These are phyloP conservation scores for Pseudogymnoascus sp. DNA, from an alignment of 2,329 filamentous ascomycete species.

Conservation along the genomic window DNA sequence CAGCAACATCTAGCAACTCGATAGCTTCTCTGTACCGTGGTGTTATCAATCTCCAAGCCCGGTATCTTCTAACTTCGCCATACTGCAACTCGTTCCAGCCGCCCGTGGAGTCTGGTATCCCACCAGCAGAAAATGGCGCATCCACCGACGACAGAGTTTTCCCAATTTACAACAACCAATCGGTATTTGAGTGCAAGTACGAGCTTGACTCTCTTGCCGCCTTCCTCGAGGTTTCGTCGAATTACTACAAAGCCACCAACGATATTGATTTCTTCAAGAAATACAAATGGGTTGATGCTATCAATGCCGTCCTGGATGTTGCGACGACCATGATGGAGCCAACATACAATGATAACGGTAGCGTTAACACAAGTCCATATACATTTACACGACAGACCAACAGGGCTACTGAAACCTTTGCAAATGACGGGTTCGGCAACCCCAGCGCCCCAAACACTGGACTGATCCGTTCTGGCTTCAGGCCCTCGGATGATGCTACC, in stretches of 20 bases:
- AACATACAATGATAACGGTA: constrained; percentile 60
- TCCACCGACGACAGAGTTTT: constrained; percentile 53
- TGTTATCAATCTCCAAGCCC: constrained; percentile 63
- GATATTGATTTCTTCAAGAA: constrained; percentile 68
- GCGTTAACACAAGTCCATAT: constrained; percentile 55
- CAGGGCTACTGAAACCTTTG: constrained; percentile 72
- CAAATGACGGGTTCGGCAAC: constrained; percentile 69
- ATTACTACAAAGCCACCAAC: constrained; percentile 68
- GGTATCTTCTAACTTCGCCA: constrained; percentile 61
- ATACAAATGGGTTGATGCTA: constrained; percentile 63
- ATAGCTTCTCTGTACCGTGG: constrained; percentile 63
- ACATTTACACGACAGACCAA: constrained; percentile 69
- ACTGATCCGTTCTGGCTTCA: constrained; percentile 78
- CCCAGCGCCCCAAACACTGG: constrained; percentile 70
- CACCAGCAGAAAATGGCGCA: constrained; percentile 53
- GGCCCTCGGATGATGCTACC: constrained; percentile 79
- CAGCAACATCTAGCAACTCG: constrained; percentile 46
- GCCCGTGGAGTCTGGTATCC: constrained; percentile 64
- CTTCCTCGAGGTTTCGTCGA: constrained; percentile 73
- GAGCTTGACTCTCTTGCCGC: constrained; percentile 86
- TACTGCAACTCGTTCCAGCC: constrained; percentile 93
- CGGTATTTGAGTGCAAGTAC: constrained; percentile 94
- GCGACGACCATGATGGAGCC: constrained; percentile 64
- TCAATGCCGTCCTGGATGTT: constrained; percentile 62
- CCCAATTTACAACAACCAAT: constrained; percentile 59